phyloP scores from a whole-genome alignment of 441 rosid genomes.

The Isatis lusitanica region DNA sequence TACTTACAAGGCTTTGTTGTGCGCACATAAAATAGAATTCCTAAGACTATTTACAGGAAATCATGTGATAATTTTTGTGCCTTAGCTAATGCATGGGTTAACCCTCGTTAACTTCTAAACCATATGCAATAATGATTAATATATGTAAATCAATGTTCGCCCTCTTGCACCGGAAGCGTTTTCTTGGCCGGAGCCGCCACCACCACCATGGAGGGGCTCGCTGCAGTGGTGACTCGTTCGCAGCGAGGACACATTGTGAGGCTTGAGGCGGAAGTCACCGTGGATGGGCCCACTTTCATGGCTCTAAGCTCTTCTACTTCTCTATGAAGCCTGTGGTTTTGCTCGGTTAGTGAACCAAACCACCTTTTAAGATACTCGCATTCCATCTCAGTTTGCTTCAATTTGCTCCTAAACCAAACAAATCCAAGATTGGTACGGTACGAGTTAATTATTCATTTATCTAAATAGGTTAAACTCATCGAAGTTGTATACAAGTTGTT shows the following conservation, averaged over 20 bases:
- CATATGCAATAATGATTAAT: conserved; percentile 10
- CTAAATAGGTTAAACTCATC: background rate
- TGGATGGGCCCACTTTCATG: conserved; percentile 69
- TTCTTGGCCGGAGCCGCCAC: conserved; percentile 13
- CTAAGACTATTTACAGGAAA: conserved; percentile 26
- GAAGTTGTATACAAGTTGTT: background rate
- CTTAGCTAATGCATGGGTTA: background rate
- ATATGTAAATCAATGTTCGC: conserved; percentile 15
- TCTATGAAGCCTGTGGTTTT: conserved; percentile 77
- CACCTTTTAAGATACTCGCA: conserved; percentile 91
- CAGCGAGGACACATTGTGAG: conserved; percentile 93
- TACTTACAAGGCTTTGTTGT: conserved; percentile 20
- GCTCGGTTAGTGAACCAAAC: conserved; percentile 88
- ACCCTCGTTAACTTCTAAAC: conserved; percentile 12
- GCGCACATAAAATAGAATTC: background rate
- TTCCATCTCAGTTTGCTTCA: conserved; percentile 95
- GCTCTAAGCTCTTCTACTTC: conserved; percentile 94
- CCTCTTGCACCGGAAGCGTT: conserved; percentile 22
- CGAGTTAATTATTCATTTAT: background rate
- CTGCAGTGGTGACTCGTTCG: conserved; percentile 65
- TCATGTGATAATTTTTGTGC: conserved; percentile 2
- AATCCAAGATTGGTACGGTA: background rate
- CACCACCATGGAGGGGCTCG: conserved; percentile 22
- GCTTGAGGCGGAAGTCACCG: conserved; percentile 63
- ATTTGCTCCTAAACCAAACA: conserved; percentile 64